These are phyloP conservation scores for Pseudogymnoascus sp. DNA, from an alignment of 2,329 filamentous ascomycete genomes.

Conservation along the genomic window DNA sequence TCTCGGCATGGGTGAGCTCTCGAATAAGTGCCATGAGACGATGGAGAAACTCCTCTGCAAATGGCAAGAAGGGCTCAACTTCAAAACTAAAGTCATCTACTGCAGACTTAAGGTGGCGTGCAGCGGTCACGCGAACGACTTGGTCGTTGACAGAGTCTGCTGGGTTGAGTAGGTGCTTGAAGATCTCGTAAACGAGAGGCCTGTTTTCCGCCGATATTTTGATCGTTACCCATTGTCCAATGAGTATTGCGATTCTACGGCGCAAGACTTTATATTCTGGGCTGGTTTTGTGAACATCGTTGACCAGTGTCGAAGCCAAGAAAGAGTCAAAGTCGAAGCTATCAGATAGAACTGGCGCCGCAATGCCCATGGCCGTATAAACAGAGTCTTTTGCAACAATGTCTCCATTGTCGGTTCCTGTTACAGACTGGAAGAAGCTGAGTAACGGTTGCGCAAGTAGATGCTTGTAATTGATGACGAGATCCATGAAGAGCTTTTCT, in stretches of 20 bases:
- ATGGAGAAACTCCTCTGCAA: slow-evolving; percentile 64
- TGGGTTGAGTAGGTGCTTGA: slow-evolving; percentile 74
- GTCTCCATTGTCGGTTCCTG: slow-evolving; percentile 50
- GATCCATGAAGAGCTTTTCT: slow-evolving; percentile 87
- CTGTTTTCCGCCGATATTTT: slow-evolving; percentile 63
- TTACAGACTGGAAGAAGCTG: slow-evolving; percentile 72
- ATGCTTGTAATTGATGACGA: slow-evolving; percentile 82
- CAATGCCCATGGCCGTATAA: slow-evolving; percentile 85
- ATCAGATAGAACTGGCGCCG: slow-evolving; percentile 67
- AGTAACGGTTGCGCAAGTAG: slow-evolving; percentile 73
- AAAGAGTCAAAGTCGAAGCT: slow-evolving; percentile 79
- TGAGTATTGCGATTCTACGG: slow-evolving; percentile 77
- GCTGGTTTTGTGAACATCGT: slow-evolving; percentile 63
- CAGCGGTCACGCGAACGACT: slow-evolving; percentile 86
- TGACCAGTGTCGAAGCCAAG: slow-evolving; percentile 64
- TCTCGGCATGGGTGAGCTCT: slow-evolving; percentile 75
- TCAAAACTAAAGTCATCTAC: slow-evolving; percentile 81
- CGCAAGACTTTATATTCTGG: slow-evolving; percentile 72
- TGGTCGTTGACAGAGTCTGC: slow-evolving; percentile 77
- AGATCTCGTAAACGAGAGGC: slow-evolving; percentile 78
- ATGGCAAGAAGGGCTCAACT: slow-evolving; percentile 66
- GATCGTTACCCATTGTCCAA: slow-evolving; percentile 84
- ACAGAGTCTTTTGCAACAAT: slow-evolving; percentile 87
- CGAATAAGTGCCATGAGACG: slow-evolving; percentile 71
- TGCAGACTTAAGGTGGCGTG: slow-evolving; percentile 71